A percentile compares a stretch with the other conserved stretches of the same genome.
phyloP scores from a whole-genome alignment of 352 stramenopile genomes.

The Globisporangium parvum region DNA sequence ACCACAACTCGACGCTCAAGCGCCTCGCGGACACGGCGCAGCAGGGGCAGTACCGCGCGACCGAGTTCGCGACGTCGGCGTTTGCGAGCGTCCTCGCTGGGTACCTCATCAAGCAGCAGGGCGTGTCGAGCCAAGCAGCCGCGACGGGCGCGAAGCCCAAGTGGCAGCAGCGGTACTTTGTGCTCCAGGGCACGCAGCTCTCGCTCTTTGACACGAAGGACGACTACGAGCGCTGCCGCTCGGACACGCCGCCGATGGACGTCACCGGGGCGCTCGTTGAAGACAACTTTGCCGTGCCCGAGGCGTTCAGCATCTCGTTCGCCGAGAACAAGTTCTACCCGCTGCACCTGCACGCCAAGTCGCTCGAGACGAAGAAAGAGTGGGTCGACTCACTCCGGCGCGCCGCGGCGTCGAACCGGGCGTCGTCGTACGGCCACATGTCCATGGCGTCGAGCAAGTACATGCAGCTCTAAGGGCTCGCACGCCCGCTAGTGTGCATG shows the following conservation, averaged over 20 bases:
- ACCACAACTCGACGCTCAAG: constrained; percentile 86
- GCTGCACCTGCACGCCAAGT: constrained; percentile 79
- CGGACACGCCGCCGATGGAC: constrained; percentile 79
- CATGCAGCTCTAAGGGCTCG: constrained; percentile 25
- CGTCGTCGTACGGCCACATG: constrained; percentile 12
- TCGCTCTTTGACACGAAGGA: constrained; percentile 85
- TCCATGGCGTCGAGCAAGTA: constrained; percentile 21
- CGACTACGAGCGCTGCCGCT: constrained; percentile 77
- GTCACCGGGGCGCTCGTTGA: constrained; percentile 67
- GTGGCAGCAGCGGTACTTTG: constrained; percentile 87
- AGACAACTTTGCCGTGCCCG: constrained; percentile 68
- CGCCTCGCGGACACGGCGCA: constrained; percentile 78
- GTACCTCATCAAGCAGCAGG: constrained; percentile 83
- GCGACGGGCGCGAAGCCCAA: constrained; percentile 33
- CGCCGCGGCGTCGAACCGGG: constrained; percentile 24
- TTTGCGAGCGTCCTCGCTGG: constrained; percentile 66
- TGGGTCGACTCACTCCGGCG: constrained; percentile 75
- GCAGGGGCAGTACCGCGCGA: constrained; percentile 78
- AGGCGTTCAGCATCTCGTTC: constrained; percentile 81
- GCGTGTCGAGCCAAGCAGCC: constrained; percentile 13
- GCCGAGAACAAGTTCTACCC: constrained; percentile 76
- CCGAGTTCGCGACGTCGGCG: constrained; percentile 73
- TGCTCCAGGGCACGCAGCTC: constrained; percentile 68
- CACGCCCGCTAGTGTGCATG: not conserved
- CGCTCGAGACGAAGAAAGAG: constrained; percentile 64